Evolutionary conservation across 768 basidiomycete species (phyloP), one percentile per base, ranked within the genome.

Genomic region (Lactarius quietus): DNA sequence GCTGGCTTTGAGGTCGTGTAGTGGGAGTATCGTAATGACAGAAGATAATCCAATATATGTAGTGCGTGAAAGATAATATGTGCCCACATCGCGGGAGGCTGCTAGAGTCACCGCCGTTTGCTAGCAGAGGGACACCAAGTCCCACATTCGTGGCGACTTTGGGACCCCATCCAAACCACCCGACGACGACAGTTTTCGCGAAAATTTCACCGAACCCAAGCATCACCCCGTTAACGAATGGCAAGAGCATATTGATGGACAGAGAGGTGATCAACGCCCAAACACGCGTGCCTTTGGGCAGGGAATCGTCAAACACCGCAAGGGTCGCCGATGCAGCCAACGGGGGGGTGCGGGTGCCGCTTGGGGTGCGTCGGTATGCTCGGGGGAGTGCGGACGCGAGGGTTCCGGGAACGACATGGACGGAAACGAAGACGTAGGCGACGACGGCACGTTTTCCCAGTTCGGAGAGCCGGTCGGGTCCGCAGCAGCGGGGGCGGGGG

Each of bases 121-220:
- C 18, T 53, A 39, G 10, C 23, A 8, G 45, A 36, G 51, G 35
- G 60, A 8, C 15, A 33, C 66, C 66, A 28, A 69, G 63, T 31
- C 69, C 69, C 31, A 69, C 60, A 38, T 62, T 65, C 55, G 74
- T 73, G 9, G 63, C 73, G 18, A 75, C 70, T 6, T 72, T 68
- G 60, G 67, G 71, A 3, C 74, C 77, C 79, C 79, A 82, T 41
- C 81, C 81, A 48, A 82, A 73, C 81, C 81, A 82, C 8, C 76
- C 73, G 20, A 90, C 76, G 20, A 91, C 74, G n/a, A 90, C 81
- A 53, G 89, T 84, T 76, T 89, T 90, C 39, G 90, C 93, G 73
- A 95, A 93, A 57, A 96, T 90, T 76, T 96, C 94, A 45, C 93
- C 93, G 73, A 95, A 95, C n/a, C 93, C 93, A 58, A 95, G 85